A percentile compares a stretch with the other conserved stretches of the same genome.
Conservation (phyloP, 2,329 filamentous ascomycete genomes). For the Geoglossum cookeanum region DNA sequence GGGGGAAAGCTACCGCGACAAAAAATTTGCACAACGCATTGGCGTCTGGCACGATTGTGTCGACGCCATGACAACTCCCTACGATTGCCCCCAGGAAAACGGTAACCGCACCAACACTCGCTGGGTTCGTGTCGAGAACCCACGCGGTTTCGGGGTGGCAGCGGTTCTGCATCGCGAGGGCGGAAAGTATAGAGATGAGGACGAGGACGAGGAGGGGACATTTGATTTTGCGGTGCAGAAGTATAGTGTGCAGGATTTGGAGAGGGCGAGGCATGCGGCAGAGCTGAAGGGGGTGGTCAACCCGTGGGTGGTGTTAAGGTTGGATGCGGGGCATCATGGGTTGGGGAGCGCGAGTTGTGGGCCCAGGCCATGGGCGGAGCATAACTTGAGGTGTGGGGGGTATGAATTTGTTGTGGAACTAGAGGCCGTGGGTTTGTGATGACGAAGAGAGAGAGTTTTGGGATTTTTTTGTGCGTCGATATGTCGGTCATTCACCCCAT, state of each 20-base stretch:
- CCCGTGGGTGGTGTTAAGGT: conserved; percentile 31
- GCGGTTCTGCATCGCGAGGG: conserved; percentile 5
- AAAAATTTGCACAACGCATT: conserved; percentile 37
- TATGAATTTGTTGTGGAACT: conserved; percentile 19
- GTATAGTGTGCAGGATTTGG: conserved; percentile 33
- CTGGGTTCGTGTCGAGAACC: conserved; percentile 28
- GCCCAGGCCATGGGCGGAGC: conserved; percentile 27
- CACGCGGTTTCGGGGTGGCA: conserved; percentile 5
- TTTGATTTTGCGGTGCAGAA: conserved; percentile 39
- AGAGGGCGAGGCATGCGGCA: conserved; percentile 41
- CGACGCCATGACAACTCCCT: conserved; percentile 34
- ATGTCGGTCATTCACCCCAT: too few relatives aligned
- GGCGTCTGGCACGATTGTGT: conserved; percentile 29
- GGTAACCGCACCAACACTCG: conserved; percentile 42
- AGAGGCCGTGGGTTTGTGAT: background rate
- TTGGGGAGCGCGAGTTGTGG: conserved; percentile 44
- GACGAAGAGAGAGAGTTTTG: too few relatives aligned
- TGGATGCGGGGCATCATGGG: conserved; percentile 44
- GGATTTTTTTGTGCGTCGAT: too few relatives aligned
- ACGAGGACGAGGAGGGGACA: conserved; percentile 18
- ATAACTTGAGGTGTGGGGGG: conserved; percentile 18
- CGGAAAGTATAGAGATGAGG: conserved; percentile 9
- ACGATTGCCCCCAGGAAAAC: conserved; percentile 50
- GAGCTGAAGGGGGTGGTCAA: conserved; percentile 35
- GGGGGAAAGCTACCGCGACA: conserved; percentile 47